These are phyloP conservation scores for Pseudopithomyces chartarum DNA, from an alignment of 2,329 filamentous ascomycete genomes.

Conservation along the genomic window DNA sequence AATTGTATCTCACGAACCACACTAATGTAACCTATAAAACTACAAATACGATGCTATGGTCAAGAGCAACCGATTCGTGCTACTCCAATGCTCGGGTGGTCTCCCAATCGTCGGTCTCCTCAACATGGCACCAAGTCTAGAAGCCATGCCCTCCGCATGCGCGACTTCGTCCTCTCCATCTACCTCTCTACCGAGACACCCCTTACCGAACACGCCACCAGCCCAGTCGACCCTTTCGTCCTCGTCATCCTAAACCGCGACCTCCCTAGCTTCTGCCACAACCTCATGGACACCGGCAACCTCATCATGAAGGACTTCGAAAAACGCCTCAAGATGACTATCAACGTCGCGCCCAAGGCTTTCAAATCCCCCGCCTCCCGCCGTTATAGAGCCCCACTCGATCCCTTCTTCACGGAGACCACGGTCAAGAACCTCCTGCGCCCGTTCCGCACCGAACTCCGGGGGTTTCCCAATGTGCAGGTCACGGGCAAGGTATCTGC, in stretches of 20 bases:
- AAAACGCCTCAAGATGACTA: conserved; percentile 2
- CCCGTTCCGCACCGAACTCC: conserved; percentile 17
- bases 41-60: conserved; percentile 17
- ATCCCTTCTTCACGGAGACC: conserved; percentile 20
- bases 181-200: conserved; percentile 1
- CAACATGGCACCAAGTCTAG: neutral
- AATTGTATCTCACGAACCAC: too few relatives aligned
- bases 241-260: conserved; percentile 20
- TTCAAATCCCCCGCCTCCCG: neutral
- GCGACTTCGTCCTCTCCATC: conserved; percentile 18
- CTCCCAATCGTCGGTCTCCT: conserved; percentile 10
- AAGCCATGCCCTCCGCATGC: conserved; percentile 9
- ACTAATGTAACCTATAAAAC: neutral
- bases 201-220: neutral
- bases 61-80: conserved; percentile 24
- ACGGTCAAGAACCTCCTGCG: conserved; percentile 21
- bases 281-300: conserved; percentile 13
- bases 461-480: conserved; percentile 16
- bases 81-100: conserved; percentile 7
- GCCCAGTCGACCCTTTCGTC: neutral
- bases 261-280: conserved; percentile 14
- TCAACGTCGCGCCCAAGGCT: conserved; percentile 14
- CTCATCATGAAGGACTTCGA: conserved; percentile 8
- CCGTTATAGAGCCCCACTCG: conserved; percentile 4
- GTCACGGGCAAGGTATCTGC: conserved; percentile 11